Conservation (phyloP, 805 yeast genomes). For the Myxozyma vanderwaltii region DNA sequence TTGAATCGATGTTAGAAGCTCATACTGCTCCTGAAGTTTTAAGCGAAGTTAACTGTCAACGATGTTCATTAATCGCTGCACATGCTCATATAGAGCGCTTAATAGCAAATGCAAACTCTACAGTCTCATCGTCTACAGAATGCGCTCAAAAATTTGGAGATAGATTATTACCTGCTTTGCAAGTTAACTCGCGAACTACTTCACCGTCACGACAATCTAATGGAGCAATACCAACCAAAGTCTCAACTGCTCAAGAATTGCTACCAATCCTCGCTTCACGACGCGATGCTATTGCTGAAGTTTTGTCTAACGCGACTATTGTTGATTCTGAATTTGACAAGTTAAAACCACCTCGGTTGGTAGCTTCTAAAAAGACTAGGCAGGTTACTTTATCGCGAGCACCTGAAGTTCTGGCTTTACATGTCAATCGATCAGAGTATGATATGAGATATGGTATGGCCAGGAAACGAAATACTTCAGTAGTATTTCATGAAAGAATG, state of each 20-base stretch:
- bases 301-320: constrained; percentile 66
- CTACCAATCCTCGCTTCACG: constrained; percentile 48
- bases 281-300: constrained; percentile 52
- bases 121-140: constrained; percentile 1
- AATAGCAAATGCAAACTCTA: constrained; percentile 14
- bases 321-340: constrained; percentile 76
- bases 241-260: constrained; percentile 11
- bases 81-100: constrained; percentile 38
- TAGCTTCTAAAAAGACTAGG: constrained; percentile 75
- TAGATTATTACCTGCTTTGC: neutral
- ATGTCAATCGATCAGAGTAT: constrained; percentile 90
- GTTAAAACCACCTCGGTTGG: constrained; percentile 59
- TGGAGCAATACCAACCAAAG: neutral
- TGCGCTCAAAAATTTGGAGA: neutral
- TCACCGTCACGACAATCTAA: neutral
- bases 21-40: constrained; percentile 83
- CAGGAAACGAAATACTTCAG: constrained; percentile 79
- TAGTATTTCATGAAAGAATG: constrained; percentile 70
- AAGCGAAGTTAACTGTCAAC: constrained; percentile 90
- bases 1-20: constrained; percentile 49
- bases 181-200: neutral
- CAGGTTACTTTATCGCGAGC: constrained; percentile 79
- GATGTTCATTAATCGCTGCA: constrained; percentile 68
- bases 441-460: constrained; percentile 83
- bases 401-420: constrained; percentile 80